Base-by-base conservation (phyloP, 345 rosid genomes). In the Populus alba region DNA sequence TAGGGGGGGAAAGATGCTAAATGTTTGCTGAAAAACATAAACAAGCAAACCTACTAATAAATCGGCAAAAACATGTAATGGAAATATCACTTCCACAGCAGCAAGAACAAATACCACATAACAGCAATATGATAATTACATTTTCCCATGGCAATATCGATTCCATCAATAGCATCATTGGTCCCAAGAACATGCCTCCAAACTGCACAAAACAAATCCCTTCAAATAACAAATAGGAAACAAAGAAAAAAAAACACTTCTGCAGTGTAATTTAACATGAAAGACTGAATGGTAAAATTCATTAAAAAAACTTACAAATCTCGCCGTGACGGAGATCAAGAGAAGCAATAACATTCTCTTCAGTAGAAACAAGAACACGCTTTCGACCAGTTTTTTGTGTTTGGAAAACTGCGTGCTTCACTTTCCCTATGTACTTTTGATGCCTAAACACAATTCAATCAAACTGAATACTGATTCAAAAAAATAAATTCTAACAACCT, bases 311-410 rank as follows among this genome's bases (percentile, higher is more conserved):
- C 94, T 86, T 75, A 96, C 98, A 96, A 75, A 96, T 90, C 84
- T 96, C 97, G 65, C 97, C 97, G 7, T 75, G 97, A 23, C 99
- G 91, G 69, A 96, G 95, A 91, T 96, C 99, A 74, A 96, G 97
- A 8, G 99, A 96, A 8, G 98, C 98, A 43, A 96, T 85, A 73
- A 89, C 93, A 73, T 94, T 92, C 93, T 94, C 95, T 78, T 92
- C 97, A 0, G 99, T 96, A 7, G 97, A 94, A 38, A 96, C 97
- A 35, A 94, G 81, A 17, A 96, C 97, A 65, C 99, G 97, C 88
- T 92, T 96, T 75, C 99, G 81, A 25, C 99, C 98, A 31, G 98
- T 87, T 88, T 92, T 96, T 74, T 96, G 99, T 27, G 99, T 92
- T 83, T 90, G 98, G 79, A 96, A 96, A 61, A 96, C 97, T 0